A percentile compares a stretch with the other conserved stretches of the same genome.
phyloP scores from a whole-genome alignment of 2,329 filamentous ascomycete species.

The Fusarium goolgardi region DNA sequence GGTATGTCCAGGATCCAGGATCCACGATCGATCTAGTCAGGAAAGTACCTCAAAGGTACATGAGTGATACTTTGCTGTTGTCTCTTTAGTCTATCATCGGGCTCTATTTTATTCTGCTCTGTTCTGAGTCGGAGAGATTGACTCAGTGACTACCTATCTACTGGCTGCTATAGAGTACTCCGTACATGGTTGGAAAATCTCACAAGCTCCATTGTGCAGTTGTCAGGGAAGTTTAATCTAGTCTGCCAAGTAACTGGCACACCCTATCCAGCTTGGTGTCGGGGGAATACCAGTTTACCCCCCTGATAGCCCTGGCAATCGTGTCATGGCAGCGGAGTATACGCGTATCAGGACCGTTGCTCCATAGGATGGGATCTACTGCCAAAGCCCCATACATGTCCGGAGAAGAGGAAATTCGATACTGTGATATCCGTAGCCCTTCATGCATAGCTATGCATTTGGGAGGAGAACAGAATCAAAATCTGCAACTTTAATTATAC shows the following conservation, averaged over 20 bases:
- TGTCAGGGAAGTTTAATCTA: constrained; percentile 13
- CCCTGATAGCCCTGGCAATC: constrained; percentile 33
- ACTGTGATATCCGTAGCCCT: neutral
- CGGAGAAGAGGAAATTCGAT: constrained; percentile 8
- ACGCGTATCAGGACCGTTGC: constrained; percentile 25
- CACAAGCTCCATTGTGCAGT: constrained; percentile 7
- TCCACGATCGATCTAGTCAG: constrained; percentile 39
- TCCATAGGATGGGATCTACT: constrained; percentile 23
- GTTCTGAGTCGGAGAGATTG: constrained; percentile 1
- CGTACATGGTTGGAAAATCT: neutral
- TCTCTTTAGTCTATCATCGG: neutral
- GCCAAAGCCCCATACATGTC: constrained; percentile 8
- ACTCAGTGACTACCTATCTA: neutral
- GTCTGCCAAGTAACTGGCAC: constrained; percentile 28
- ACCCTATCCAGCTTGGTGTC: constrained; percentile 28
- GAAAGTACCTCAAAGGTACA: constrained; percentile 26
- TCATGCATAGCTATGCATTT: neutral
- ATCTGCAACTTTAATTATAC: neutral
- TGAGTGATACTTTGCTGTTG: neutral
- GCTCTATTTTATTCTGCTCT: neutral
- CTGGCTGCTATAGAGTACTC: neutral
- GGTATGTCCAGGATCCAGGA: constrained; percentile 30
- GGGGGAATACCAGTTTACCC: constrained; percentile 31
- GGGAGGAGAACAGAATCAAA: neutral
- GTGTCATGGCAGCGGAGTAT: constrained; percentile 23